phyloP scores from a whole-genome alignment of 2,329 filamentous ascomycete species.

The Fusarium sp. region DNA sequence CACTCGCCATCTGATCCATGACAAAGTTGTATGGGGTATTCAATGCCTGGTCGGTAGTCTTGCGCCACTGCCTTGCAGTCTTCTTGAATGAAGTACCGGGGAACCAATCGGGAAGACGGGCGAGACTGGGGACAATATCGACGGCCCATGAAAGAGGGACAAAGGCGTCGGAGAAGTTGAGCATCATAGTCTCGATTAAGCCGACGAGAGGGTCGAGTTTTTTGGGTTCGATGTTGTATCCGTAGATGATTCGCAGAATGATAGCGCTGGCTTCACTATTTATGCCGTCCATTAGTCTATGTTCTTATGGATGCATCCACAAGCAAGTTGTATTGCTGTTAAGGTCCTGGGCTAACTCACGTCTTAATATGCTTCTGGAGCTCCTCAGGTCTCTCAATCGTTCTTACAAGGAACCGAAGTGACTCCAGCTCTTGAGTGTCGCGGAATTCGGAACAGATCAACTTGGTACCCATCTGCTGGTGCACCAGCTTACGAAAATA shows the following conservation, averaged over 20 bases:
- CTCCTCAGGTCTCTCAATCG: conserved; percentile 34
- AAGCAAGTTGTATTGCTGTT: too few species aligned
- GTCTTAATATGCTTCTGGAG: conserved; percentile 43
- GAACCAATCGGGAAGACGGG: conserved; percentile 45
- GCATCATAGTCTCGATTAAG: conserved; percentile 46
- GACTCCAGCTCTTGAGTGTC: conserved; percentile 44
- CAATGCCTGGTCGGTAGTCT: conserved; percentile 21
- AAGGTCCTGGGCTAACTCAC: conserved; percentile 22
- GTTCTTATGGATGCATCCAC: too few species aligned
- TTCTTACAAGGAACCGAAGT: conserved; percentile 39
- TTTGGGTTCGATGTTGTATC: conserved; percentile 48
- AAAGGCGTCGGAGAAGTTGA: conserved; percentile 43
- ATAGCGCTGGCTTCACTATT: conserved; percentile 45
- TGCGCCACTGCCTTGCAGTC: conserved; percentile 43
- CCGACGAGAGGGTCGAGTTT: conserved; percentile 46
- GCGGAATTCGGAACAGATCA: conserved; percentile 23
- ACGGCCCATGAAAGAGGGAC: conserved; percentile 49
- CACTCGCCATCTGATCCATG: conserved; percentile 38
- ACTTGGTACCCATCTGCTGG: conserved; percentile 45
- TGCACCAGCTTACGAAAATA: conserved; percentile 46
- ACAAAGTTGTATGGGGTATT: conserved; percentile 49
- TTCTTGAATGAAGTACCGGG: conserved; percentile 48
- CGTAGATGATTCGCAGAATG: conserved; percentile 46
- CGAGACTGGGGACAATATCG: conserved; percentile 47
- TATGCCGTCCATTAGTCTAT: neutral